Base-by-base conservation (phyloP, 2,329 filamentous ascomycete genomes). In the Cercospora sp. region DNA sequence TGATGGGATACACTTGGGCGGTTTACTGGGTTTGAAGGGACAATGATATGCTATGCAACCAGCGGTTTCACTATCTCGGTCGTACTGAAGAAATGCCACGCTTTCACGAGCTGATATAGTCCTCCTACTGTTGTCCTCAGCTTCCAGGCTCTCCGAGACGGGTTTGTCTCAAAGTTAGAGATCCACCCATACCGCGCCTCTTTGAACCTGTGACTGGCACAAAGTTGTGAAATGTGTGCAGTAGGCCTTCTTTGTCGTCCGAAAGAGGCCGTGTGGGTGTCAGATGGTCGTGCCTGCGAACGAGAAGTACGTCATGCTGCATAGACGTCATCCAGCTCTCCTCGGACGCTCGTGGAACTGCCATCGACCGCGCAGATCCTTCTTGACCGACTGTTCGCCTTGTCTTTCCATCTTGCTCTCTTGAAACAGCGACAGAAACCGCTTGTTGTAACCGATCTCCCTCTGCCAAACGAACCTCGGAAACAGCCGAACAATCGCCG, bases 401-500 rank as follows among this genome's bases (percentile, higher is more conserved):
- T 7, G 45, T 51, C 45, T 51, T 51, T 10, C 2, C 10, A 26
- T 51, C 45, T 13, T 16, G 4, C 45, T 24, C 45, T 24, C 18
- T 51, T 26, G 45, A 51, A 51, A 51, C 45, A 24, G 9, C 18
- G 10, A 12, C 34, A 4, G 34, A 40, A 24, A 24, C 18, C 18
- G 24, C n/a, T 12, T 21, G 18, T 49, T 24, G 45, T 24, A 49
- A 49, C 45, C 12, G 21, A 18, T 40, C 45, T 49, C 45, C 26
- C 45, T 7, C 18, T 16, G 2, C 18, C 45, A 51, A 13, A 51
- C 45, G 45, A 7, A 51, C 13, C 24, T 30, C 40, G 40, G 28
- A 64, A 57, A 64, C 49, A 57, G 49, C 62, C 62, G 49, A 58
- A 57, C 49, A 26, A 64, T 64, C 30, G 62, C 62, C 62, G 30